These are phyloP conservation scores for Aureobasidium sp. DNA, from an alignment of 2,329 filamentous ascomycete genomes.

Conservation along the genomic window DNA sequence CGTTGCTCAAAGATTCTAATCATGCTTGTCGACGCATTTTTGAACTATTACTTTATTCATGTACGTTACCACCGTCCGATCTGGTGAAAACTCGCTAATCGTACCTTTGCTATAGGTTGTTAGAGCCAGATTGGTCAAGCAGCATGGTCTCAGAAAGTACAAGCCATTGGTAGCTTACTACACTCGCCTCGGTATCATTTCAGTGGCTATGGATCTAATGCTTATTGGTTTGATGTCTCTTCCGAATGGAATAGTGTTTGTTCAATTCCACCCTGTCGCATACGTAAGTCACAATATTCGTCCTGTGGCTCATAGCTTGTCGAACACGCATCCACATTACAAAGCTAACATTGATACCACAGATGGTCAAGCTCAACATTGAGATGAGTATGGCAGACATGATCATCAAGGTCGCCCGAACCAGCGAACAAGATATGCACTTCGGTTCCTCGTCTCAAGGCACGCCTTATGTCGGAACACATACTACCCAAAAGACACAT, in stretches of 20 bases:
- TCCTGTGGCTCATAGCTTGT: background rate
- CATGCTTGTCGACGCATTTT: slow-evolving; percentile 39
- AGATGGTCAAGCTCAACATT: slow-evolving; percentile 56
- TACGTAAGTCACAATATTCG: slow-evolving; percentile 27
- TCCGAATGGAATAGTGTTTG: slow-evolving; percentile 34
- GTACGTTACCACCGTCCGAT: slow-evolving; percentile 20
- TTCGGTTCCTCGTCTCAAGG: slow-evolving; percentile 3
- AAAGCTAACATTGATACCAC: background rate
- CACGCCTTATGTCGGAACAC: background rate
- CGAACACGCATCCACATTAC: background rate
- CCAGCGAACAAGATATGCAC: slow-evolving; percentile 8
- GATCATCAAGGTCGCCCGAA: slow-evolving; percentile 44
- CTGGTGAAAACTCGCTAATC: too few species aligned
- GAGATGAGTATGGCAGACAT: slow-evolving; percentile 53
- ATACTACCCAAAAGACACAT: background rate
- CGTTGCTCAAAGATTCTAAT: slow-evolving; percentile 42
- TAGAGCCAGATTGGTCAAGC: slow-evolving; percentile 49
- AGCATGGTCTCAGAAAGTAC: slow-evolving; percentile 57
- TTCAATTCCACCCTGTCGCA: slow-evolving; percentile 51
- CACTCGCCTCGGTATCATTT: slow-evolving; percentile 54
- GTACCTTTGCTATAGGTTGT: slow-evolving; percentile 31
- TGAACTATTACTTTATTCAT: slow-evolving; percentile 46
- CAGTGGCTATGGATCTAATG: slow-evolving; percentile 52
- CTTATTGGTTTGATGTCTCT: slow-evolving; percentile 18
- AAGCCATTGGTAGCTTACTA: slow-evolving; percentile 57